Percentiles rank a stretch among this genome's conserved stretches.
phyloP scores from a whole-genome alignment of 2,329 filamentous ascomycete genomes.

The Lizonia empirigonia region DNA sequence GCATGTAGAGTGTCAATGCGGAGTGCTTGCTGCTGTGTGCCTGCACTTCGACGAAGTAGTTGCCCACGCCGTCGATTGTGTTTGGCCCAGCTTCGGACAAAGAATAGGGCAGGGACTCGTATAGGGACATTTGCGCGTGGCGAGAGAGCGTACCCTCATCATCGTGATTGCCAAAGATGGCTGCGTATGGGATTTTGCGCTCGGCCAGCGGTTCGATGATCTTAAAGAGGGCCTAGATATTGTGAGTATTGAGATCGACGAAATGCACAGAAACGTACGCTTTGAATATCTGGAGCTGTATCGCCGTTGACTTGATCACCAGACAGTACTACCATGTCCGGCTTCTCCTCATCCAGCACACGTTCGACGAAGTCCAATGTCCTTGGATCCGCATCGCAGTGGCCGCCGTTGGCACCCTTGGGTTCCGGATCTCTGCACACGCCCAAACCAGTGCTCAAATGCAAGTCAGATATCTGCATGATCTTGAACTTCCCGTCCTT shows the following conservation, averaged over 20 bases:
- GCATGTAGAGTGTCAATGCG: conserved; percentile 89
- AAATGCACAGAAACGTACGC: conserved; percentile 57
- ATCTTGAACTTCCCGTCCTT: conserved; percentile 97
- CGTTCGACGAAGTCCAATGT: conserved; percentile 87
- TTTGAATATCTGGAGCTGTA: conserved; percentile 87
- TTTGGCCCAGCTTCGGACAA: conserved; percentile 83
- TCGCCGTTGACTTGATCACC: conserved; percentile 97
- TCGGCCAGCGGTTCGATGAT: conserved; percentile 82
- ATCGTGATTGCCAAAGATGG: conserved; percentile 97
- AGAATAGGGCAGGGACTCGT: conserved; percentile 87
- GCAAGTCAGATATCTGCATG: conserved; percentile 92
- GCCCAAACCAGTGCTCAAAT: conserved; percentile 88
- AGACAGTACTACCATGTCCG: conserved; percentile 87
- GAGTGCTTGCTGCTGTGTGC: conserved; percentile 84
- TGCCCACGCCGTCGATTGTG: conserved; percentile 87
- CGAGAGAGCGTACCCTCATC: conserved; percentile 85
- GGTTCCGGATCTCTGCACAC: conserved; percentile 86
- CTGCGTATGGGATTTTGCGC: conserved; percentile 87
- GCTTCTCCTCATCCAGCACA: conserved; percentile 89
- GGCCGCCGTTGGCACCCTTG: conserved; percentile 70
- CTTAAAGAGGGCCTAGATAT: conserved; percentile 81
- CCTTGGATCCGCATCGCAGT: conserved; percentile 88
- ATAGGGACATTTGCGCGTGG: conserved; percentile 78
- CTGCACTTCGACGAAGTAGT: conserved; percentile 91
- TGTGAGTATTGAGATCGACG: conserved; percentile 17